These are phyloP conservation scores for Fusarium vanettenii DNA, from an alignment of 2,329 filamentous ascomycete genomes.

Conservation along the genomic window DNA sequence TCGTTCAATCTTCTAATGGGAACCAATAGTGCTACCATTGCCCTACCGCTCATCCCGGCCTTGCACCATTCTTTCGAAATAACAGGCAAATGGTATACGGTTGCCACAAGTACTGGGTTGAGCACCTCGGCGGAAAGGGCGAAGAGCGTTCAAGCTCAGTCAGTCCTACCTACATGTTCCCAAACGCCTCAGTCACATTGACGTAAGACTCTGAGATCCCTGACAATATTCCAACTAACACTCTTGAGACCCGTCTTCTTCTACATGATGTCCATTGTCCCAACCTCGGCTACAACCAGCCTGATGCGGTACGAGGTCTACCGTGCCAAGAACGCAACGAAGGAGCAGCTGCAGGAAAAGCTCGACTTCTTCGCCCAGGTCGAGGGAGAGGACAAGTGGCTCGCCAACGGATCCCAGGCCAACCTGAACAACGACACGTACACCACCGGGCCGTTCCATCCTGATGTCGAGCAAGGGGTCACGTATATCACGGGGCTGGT, in stretches of 20 bases:
- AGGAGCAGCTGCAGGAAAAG: slow-evolving; percentile 67
- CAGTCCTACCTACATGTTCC: slow-evolving; percentile 60
- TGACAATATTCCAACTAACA: background rate
- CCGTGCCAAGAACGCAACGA: slow-evolving; percentile 66
- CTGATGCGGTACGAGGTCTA: slow-evolving; percentile 71
- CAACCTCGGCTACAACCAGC: slow-evolving; percentile 59
- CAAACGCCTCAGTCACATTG: slow-evolving; percentile 60
- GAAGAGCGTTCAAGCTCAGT: slow-evolving; percentile 49
- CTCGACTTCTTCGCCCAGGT: slow-evolving; percentile 70
- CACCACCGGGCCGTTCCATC: slow-evolving; percentile 71
- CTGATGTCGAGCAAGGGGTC: slow-evolving; percentile 63
- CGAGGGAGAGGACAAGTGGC: slow-evolving; percentile 71
- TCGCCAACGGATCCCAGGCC: slow-evolving; percentile 67
- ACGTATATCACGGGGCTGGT: slow-evolving; percentile 4
- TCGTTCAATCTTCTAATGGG: background rate
- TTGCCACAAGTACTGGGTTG: slow-evolving; percentile 63
- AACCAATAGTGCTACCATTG: slow-evolving; percentile 67
- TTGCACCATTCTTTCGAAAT: slow-evolving; percentile 55
- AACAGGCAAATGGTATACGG: slow-evolving; percentile 51
- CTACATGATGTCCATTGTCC: slow-evolving; percentile 71
- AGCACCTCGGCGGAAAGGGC: slow-evolving; percentile 59
- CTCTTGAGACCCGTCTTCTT: slow-evolving; percentile 64
- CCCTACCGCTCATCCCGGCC: slow-evolving; percentile 67
- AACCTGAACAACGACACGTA: slow-evolving; percentile 72
- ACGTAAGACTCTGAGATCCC: slow-evolving; percentile 51